phyloP scores from a whole-genome alignment of 1,139 yeast genomes.

The Pichia sp. region DNA sequence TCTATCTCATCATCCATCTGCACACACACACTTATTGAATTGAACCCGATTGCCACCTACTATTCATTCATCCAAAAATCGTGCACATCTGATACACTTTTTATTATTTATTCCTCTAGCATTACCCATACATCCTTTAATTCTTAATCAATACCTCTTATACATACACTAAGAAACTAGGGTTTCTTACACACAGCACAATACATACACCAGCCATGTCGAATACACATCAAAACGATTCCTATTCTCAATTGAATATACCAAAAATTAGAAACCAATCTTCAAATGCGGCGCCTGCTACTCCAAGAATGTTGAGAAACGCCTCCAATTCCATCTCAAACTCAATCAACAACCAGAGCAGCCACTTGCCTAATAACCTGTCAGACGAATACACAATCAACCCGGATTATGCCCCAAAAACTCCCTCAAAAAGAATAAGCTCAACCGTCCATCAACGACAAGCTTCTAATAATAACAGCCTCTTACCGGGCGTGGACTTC shows the following conservation, averaged over 20 bases:
- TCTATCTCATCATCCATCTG: no score
- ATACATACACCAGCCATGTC: no score
- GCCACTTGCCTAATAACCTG: conserved; percentile 16
- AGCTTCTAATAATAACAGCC: conserved; percentile 12
- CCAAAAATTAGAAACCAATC: conserved; percentile 28
- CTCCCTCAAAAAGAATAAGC: conserved; percentile 18
- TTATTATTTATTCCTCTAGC: no score
- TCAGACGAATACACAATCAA: conserved; percentile 26
- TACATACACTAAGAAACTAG: no score
- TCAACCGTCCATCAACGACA: conserved; percentile 12
- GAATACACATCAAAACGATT: not conserved
- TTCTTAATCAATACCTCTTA: no score
- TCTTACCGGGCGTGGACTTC: conserved; percentile 30
- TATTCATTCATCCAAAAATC: no score
- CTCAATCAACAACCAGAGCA: not conserved
- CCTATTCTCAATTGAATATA: conserved; percentile 16
- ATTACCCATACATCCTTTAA: no score
- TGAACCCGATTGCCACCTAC: no score
- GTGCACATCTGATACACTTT: no score
- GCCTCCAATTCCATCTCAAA: conserved; percentile 33
- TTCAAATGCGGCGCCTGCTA: conserved; percentile 56
- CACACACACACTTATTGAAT: no score
- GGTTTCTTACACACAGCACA: no score
- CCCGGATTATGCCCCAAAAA: conserved; percentile 23
- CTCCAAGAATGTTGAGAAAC: conserved; percentile 75